These are phyloP conservation scores for Tricholoma terreum DNA, from an alignment of 768 basidiomycete genomes.

Conservation along the genomic window DNA sequence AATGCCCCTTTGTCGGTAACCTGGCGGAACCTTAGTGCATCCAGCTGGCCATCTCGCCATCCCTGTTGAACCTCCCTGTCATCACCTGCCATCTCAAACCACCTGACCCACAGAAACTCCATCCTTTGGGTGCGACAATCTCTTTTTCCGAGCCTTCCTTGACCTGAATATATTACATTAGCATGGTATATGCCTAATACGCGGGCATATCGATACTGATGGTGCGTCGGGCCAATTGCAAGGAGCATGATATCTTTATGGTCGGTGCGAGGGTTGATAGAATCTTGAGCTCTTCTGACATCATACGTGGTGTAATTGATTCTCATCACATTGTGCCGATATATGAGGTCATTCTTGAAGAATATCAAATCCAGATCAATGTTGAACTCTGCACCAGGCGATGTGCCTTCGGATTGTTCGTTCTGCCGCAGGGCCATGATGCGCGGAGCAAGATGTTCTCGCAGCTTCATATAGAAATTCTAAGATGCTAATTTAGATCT, in stretches of 20 bases:
- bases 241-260: conserved; percentile 36
- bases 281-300: conserved; percentile 38
- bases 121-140: conserved; percentile 1
- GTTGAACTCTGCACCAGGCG: background rate
- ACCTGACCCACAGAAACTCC: conserved; percentile 26
- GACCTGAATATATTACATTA: conserved; percentile 2
- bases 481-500: background rate
- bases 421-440: background rate
- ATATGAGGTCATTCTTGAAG: background rate
- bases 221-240: conserved; percentile 13
- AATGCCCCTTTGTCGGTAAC: conserved; percentile 22
- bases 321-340: conserved; percentile 13
- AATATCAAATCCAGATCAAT: background rate
- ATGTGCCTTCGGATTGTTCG: too few species aligned
- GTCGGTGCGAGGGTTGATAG: conserved; percentile 31
- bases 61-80: background rate
- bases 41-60: conserved; percentile 1
- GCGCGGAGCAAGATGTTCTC: background rate
- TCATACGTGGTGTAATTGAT: conserved; percentile 44
- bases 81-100: conserved; percentile 11
- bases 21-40: conserved; percentile 20
- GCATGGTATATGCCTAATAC: conserved; percentile 23
- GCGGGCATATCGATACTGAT: conserved; percentile 36
- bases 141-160: background rate
- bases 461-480: conserved; percentile 1